phyloP scores from a whole-genome alignment of 2,329 filamentous ascomycete species.

The Fusarium sarcochroum region DNA sequence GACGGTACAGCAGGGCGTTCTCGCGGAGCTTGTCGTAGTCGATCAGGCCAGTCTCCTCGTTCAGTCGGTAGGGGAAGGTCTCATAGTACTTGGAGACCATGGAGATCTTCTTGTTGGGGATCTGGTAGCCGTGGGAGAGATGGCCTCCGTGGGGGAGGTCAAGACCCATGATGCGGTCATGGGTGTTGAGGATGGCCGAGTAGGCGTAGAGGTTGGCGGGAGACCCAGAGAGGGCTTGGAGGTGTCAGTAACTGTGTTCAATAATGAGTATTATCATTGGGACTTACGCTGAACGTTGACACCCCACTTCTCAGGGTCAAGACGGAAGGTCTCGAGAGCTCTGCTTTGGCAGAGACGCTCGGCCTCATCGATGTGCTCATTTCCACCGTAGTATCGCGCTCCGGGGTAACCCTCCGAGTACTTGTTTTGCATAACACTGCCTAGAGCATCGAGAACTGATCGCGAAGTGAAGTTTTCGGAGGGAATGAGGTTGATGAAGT shows the following conservation, averaged over 20 bases:
- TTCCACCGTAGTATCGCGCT: slow-evolving; percentile 94
- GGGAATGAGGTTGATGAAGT: slow-evolving; percentile 95
- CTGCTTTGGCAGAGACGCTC: slow-evolving; percentile 89
- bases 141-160: slow-evolving; percentile 96
- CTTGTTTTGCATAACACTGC: slow-evolving; percentile 96
- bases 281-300: slow-evolving; percentile 90
- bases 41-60: slow-evolving; percentile 89
- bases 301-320: slow-evolving; percentile 89
- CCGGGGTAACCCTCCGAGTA: slow-evolving; percentile 98
- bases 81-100: slow-evolving; percentile 98
- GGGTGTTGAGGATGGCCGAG: slow-evolving; percentile 88
- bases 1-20: slow-evolving; percentile 87
- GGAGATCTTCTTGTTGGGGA: slow-evolving; percentile 90
- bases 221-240: slow-evolving; percentile 77
- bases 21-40: slow-evolving; percentile 92
- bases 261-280: rapidly evolving
- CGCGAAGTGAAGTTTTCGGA: slow-evolving; percentile 95
- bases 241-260: slow-evolving; percentile 9
- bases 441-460: slow-evolving; percentile 87
- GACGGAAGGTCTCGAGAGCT: slow-evolving; percentile 85
- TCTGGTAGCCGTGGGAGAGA: slow-evolving; percentile 95
- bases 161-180: slow-evolving; percentile 95
- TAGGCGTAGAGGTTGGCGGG: slow-evolving; percentile 89
- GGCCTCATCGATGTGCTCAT: slow-evolving; percentile 91
- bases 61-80: slow-evolving; percentile 91